Base-by-base conservation (phyloP, 2,329 filamentous ascomycete genomes). In the Chaetoscypha palmicola region DNA sequence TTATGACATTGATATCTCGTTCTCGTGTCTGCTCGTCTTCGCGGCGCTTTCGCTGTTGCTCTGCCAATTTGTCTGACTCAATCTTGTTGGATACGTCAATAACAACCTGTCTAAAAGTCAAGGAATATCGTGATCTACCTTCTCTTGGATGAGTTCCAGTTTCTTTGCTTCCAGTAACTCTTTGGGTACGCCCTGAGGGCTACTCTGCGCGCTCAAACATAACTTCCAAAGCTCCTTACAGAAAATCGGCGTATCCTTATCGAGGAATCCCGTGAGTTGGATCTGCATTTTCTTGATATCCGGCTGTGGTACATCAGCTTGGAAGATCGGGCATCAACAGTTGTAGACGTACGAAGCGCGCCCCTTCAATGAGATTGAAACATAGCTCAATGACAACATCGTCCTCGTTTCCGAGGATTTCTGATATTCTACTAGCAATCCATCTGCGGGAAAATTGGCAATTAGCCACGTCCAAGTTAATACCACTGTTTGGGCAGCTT, bases 161-260 rank as follows among this genome's bases (percentile, higher is more conserved):
- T 97, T 98, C 72, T 98, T 98, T 1, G 91, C 90, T 63, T 98
- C 92, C 2, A 98, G 69, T 32, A 98, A 73, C 65, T 96, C 90
- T 64, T 94, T 91, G 0, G 92, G 91, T 10, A 98, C 89, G 43
- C 92, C 92, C 62, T 92, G 85, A 0, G 88, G 81, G 62, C 83
- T 95, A 31, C 76, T 72, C 65, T 98, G 92, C 8, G 89, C 92
- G 64, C 90, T 96, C 35, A 98, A 68, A 57, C 91, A 85, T 14
- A 98, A 70, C 47, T 82, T 86, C 92, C 92, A 98, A 10, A 98
- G 68, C 51, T 96, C 87, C 62, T 94, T 91, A 65, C 91, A 96
- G 61, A 98, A 98, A 0, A 74, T 67, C 1, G 88, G 73, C 0
- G 89, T 92, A 54, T 97, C 88, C 64, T 94, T 91, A 59, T 95